A percentile compares a stretch with the other conserved stretches of the same genome.
phyloP scores from a whole-genome alignment of 495 filamentous ascomycete genomes.

The Lepidopterella palustris region DNA sequence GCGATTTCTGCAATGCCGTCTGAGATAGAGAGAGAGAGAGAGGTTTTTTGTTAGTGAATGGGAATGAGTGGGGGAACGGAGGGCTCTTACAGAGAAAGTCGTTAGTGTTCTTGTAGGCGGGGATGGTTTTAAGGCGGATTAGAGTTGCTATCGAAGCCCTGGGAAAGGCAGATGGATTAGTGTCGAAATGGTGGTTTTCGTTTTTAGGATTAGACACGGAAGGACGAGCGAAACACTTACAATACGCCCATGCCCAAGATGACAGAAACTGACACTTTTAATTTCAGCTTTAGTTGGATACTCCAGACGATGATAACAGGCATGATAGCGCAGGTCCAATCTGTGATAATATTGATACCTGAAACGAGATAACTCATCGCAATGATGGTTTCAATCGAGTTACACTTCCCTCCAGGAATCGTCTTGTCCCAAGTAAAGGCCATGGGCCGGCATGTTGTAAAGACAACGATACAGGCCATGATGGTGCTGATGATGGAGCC shows the following conservation, averaged over 20 bases:
- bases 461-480: neutral
- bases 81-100: neutral
- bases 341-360: neutral
- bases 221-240: neutral
- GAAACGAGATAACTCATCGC: neutral
- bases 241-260: neutral
- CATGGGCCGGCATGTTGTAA: neutral
- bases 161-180: neutral
- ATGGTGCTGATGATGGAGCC: neutral
- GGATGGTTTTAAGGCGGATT: neutral
- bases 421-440: neutral
- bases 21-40: neutral
- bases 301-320: neutral
- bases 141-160: neutral
- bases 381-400: neutral
- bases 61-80: neutral
- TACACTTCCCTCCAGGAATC: neutral
- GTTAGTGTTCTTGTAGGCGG: neutral
- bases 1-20: constrained; percentile 2
- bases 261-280: neutral
- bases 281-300: neutral
- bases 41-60: neutral
- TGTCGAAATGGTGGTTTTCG: too few relatives aligned
- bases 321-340: neutral
- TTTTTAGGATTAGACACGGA: neutral